Evolutionary conservation across 2,329 filamentous ascomycete species (phyloP).

Genomic region (Pseudogymnoascus sp.): DNA sequence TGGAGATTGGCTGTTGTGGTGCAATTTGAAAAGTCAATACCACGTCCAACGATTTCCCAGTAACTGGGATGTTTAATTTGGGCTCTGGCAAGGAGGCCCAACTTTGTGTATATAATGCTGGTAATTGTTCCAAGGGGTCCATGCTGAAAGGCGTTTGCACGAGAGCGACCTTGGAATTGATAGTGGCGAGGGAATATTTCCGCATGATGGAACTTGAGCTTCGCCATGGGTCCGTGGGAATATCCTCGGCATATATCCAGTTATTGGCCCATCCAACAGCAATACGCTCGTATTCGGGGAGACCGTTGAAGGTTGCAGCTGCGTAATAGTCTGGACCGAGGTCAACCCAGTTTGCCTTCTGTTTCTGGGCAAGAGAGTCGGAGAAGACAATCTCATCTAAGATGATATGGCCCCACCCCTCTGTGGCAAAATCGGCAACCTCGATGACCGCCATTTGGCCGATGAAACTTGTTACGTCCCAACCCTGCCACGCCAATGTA

Average conservation of each 20-base stretch:
- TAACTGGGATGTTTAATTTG: no score
- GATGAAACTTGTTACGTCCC: not conserved
- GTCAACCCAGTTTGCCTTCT: not conserved
- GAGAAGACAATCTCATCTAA: slow-evolving; percentile 47
- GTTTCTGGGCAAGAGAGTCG: slow-evolving; percentile 24
- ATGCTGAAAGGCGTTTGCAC: not conserved
- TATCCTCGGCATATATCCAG: slow-evolving; percentile 46
- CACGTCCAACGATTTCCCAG: no score
- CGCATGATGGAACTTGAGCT: slow-evolving; percentile 43
- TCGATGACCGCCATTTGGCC: not conserved
- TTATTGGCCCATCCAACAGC: slow-evolving; percentile 49
- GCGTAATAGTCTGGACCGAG: slow-evolving; percentile 23
- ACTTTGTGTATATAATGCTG: no score
- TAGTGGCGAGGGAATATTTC: not conserved
- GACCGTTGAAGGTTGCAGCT: not conserved
- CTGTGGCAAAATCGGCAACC: not conserved
- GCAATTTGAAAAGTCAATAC: no score
- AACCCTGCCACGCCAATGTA: not conserved
- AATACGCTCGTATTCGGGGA: slow-evolving; percentile 36
- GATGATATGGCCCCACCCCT: slow-evolving; percentile 25
- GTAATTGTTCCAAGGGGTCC: no score
- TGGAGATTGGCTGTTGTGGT: no score
- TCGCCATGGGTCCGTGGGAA: slow-evolving; percentile 46
- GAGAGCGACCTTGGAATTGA: not conserved
- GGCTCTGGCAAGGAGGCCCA: no score